Evolutionary conservation across 805 yeast genomes (phyloP), one percentile per base, ranked within the genome.

Genomic region (Sugiyamaella floridensis): DNA sequence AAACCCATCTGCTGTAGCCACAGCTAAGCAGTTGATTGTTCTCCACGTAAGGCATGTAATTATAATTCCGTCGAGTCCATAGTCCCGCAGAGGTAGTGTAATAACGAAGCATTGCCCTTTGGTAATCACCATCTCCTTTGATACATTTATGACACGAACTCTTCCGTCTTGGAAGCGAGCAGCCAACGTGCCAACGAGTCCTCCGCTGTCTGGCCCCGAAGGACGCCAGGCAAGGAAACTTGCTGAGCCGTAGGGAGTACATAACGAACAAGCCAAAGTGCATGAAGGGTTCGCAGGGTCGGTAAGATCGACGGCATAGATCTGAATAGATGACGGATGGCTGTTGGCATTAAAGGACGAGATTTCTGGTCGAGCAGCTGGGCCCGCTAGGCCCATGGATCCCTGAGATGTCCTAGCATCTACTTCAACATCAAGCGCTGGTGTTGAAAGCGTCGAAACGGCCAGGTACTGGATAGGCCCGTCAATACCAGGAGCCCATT

Each of bases 1-100:
- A 29, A 69, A 70, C 0, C 93, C 93, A 50, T 78, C 76, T 2
- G 72, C 64, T 4, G 79, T 75, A 0, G 90, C 92, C 29, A 80
- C 78, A 1, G 83, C 63, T 1, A 85, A 63, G 11, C 62, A 69
- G 2, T 70, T 67, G 4, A 71, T 60, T 9, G 73, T 72, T 4
- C 79, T 42, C 67, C 77, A 78, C 56, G 77, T 82, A 56, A 71
- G 76, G 37, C 78, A 65, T 1, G 81, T 74, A 4, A 83, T 76
- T 26, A 15, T 74, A 26, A 52, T 43, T 26, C 57, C 15, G 34
- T 12, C 37, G 51, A 37, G n/a, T 60, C 54, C 4, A 46, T 44
- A 7, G 48, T 47, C 7, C 58, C 46, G 16, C 32, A 16, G 42
- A 49, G 49, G 20, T 46, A 41, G 10, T 16, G 29, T 3, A 51